phyloP scores from a whole-genome alignment of 108 stramenopile species.

The Craspedostauros australis region DNA sequence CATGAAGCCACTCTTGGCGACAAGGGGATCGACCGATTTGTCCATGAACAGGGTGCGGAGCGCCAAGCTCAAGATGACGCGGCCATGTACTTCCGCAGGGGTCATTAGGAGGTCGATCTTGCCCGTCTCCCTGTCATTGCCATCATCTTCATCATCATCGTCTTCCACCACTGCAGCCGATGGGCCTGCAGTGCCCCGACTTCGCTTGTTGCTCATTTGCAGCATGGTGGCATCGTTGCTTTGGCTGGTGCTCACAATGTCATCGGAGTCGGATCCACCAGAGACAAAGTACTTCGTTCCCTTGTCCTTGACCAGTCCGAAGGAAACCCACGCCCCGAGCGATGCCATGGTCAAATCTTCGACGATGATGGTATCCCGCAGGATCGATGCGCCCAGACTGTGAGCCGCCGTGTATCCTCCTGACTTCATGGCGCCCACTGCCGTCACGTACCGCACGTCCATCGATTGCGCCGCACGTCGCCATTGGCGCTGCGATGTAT shows the following conservation, averaged over 20 bases:
- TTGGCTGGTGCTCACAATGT: conserved; percentile 5
- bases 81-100: conserved; percentile 33
- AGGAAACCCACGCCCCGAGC: conserved; percentile 39
- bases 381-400: conserved; percentile 7
- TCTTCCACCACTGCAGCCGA: not conserved
- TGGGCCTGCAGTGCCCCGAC: not conserved
- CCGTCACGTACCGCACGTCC: conserved; percentile 50
- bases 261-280: conserved; percentile 27
- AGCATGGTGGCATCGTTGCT: conserved; percentile 13
- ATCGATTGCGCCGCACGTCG: conserved; percentile 66
- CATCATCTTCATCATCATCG: conserved; percentile 6
- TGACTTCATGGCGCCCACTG: conserved; percentile 23
- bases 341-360: conserved; percentile 51
- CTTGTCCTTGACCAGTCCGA: conserved; percentile 40
- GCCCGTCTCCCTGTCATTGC: conserved; percentile 1
- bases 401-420: conserved; percentile 4
- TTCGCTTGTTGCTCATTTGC: conserved; percentile 16
- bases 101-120: conserved; percentile 39
- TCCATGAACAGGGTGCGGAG: conserved; percentile 51
- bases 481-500: conserved; percentile 75
- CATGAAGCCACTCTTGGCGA: conserved; percentile 14
- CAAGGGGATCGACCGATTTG: conserved; percentile 8
- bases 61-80: conserved; percentile 49
- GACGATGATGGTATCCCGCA: conserved; percentile 43
- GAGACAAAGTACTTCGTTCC: conserved; percentile 25